Evolutionary conservation across 768 basidiomycete species (phyloP).

Genomic region (Amanita fuliginea): DNA sequence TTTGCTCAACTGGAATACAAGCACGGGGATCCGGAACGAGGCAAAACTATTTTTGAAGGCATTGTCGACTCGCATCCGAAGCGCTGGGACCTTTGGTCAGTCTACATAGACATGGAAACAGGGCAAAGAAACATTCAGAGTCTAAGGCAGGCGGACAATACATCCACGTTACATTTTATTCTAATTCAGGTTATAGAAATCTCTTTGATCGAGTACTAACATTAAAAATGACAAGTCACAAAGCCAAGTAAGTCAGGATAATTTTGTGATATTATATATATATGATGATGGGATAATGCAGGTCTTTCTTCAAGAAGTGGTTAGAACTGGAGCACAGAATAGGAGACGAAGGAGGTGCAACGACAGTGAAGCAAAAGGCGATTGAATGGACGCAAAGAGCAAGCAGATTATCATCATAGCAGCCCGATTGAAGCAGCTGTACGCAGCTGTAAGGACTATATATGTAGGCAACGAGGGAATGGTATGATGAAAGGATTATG

Average conservation of each 20-base stretch:
- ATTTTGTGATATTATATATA: slow-evolving; percentile 5
- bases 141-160: slow-evolving; percentile 40
- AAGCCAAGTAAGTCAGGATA: slow-evolving; percentile 71
- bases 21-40: slow-evolving; percentile 86
- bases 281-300: slow-evolving; percentile 18
- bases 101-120: slow-evolving; percentile 96
- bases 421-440: slow-evolving; percentile 15
- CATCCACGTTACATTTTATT: not conserved
- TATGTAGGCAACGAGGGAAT: slow-evolving; percentile 16
- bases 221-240: slow-evolving; percentile 86
- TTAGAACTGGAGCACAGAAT: slow-evolving; percentile 75
- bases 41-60: slow-evolving; percentile 93
- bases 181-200: slow-evolving; percentile 35
- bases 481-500: slow-evolving; percentile 20
- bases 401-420: slow-evolving; percentile 26
- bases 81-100: slow-evolving; percentile 89
- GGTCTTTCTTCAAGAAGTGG: slow-evolving; percentile 98
- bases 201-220: slow-evolving; percentile 79
- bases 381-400: slow-evolving; percentile 82
- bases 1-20: slow-evolving; percentile 96
- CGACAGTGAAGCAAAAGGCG: slow-evolving; percentile 77
- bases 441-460: slow-evolving; percentile 23
- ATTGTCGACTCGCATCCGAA: slow-evolving; percentile 94
- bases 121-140: slow-evolving; percentile 69
- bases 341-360: slow-evolving; percentile 79